Evolutionary conservation across 805 yeast species (phyloP), one percentile per base, ranked within the genome.

Genomic region (Pichia rugopelliculosa): DNA sequence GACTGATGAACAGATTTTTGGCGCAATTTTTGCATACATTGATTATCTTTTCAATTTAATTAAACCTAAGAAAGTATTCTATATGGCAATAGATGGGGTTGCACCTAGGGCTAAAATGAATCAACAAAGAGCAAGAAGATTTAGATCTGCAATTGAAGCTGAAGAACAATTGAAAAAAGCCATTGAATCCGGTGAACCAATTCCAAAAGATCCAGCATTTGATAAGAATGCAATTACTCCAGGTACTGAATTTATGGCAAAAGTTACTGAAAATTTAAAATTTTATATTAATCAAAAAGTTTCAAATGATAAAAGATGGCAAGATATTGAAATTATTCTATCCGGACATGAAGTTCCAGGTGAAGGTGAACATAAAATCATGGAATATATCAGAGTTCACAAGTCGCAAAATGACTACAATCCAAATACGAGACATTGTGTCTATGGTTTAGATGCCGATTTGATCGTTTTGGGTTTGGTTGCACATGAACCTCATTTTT

Each of bases 31-130:
- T 70, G 84, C 87, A 30, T 93, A 93, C 61, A 91, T 93, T 53
- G 99, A 93, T 64, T 97, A 93, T 66, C 71, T 93, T 48, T 91
- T 93, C 59, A 82, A 82, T 52, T 79, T 88, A 23, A 89, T 93
- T 55, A 80, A 82, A 63, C 99, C 99, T 9, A 75, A 85, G 58
- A 77, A 87, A 61, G 79, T 84, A 13, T 87, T 91, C 57, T 90
- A 84, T 63, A 89, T 91, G 96, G 98, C 99, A 3, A 87, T 91
- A 58, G 99, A 91, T 69, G 99, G 99, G 63, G 98, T 91, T 44
- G 99, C 99, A 0, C 99, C 99, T 38, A 74, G 99, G 64, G 99
- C 99, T 11, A 91, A 91, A 62, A 90, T 91, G 96, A 91, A 91
- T 64, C 98, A 91, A 67, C 99, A 91, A 67, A 79, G 99, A 68